Evolutionary conservation across 1,284 basidiomycete species (phyloP), one percentile per base, ranked within the genome.

Genomic region (Tylopilus sp.): DNA sequence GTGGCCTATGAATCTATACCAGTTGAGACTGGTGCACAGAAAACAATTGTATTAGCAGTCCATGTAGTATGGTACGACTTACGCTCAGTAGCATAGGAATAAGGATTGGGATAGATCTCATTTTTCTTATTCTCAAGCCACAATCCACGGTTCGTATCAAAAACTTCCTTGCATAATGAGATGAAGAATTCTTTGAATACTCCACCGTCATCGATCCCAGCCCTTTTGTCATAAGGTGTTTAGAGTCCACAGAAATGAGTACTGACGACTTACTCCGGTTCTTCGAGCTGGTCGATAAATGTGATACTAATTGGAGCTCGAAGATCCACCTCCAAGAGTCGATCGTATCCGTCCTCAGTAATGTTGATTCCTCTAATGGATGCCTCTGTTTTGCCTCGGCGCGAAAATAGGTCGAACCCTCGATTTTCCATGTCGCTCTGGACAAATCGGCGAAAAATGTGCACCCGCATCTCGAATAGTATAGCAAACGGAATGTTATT

Each of bases 131-230:
- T 99, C 36, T 89, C 90, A 53, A 96, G 83, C 97, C 97, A 99
- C 18, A 99, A 82, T 3, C 98, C 98, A 22, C 96, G 90, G 74
- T 99, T 91, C 0, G 94, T 94, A 74, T 99, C 96, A 70, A 99
- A 99, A 0, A 94, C 97, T 78, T 99, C 96, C 74, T 94, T 96
- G 61, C 91, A 92, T 26, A 98, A 79, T 18, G 91, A 93, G 2
- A 96, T 99, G 73, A 99, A 88, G 75, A 99, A 98, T 80, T 99
- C 98, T 77, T 99, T 99, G 84, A 98, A 99, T 12, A 99, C 90
- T 0, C 98, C 97, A 4, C 98, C 97, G 2, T 97, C 97, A 73
- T 99, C 97, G 41, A 97, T 97, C 0, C 96, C 95, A 38, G 92
- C 91, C 75, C 94, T 93, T 39, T 67, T 63, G 69, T 47, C 12